phyloP scores from a whole-genome alignment of 75 land plant genomes.

The Azolla pinnata region DNA sequence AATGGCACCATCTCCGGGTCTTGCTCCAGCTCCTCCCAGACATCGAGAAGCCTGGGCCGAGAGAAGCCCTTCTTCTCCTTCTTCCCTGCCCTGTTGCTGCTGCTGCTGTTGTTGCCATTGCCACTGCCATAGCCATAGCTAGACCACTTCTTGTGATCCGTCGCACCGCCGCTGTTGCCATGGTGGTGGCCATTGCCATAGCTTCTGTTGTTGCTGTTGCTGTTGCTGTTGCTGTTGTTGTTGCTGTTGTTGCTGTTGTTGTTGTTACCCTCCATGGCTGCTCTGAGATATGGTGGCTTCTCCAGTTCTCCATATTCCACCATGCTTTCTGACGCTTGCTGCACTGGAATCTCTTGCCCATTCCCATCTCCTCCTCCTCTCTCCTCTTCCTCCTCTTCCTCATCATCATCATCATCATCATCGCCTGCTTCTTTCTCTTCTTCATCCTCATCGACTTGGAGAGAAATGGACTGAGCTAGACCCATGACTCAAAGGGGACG shows the following conservation, averaged over 20 bases:
- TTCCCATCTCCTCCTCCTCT: background rate
- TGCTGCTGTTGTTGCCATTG: too few species aligned
- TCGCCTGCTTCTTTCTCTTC: conserved; percentile 9
- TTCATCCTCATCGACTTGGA: conserved; percentile 1
- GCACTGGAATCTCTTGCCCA: background rate
- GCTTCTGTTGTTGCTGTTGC: conserved; percentile 5
- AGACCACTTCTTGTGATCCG: too few species aligned
- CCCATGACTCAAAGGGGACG: conserved; percentile 12
- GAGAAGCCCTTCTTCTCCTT: conserved; percentile 15
- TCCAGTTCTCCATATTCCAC: too few species aligned
- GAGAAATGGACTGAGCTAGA: conserved; percentile 3
- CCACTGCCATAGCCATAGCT: background rate
- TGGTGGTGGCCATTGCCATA: conserved; percentile 3
- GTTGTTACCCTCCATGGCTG: background rate
- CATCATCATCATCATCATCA: conserved; percentile 7
- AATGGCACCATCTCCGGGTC: conserved; percentile 82
- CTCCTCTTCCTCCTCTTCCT: background rate
- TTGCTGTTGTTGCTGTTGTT: too few species aligned
- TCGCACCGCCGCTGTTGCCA: too few species aligned
- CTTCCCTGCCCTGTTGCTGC: conserved; percentile 1
- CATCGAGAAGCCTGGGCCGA: too few species aligned
- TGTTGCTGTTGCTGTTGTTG: too few species aligned
- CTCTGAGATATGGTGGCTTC: too few species aligned
- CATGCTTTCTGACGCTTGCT: too few species aligned
- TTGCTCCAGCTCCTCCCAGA: conserved; percentile 48